Conservation (phyloP, 2,329 filamentous ascomycete species). For the Didymella glomerata region DNA sequence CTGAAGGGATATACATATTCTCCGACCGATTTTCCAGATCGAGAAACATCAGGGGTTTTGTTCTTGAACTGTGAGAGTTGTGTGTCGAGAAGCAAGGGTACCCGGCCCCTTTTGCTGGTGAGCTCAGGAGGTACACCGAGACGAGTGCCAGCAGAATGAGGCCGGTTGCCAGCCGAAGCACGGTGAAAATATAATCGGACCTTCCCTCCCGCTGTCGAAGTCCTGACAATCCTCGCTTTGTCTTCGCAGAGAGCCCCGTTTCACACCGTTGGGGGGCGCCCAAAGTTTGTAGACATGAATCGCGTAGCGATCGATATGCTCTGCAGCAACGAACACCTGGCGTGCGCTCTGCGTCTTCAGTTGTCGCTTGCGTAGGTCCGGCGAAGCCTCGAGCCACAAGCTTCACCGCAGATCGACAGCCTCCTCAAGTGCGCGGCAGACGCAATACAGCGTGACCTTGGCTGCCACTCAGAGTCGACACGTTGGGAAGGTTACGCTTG, state of each 20-base stretch:
- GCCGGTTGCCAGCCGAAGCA: constrained; percentile 8
- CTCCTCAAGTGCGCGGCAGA: not conserved
- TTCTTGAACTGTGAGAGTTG: not conserved
- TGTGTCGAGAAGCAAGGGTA: not conserved
- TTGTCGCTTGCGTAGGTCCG: not conserved
- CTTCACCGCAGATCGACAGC: constrained; percentile 2
- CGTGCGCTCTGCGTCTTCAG: not conserved
- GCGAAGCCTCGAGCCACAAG: not conserved
- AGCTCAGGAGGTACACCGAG: not conserved
- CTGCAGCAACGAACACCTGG: not conserved
- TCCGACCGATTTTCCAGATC: not conserved
- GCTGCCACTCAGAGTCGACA: not conserved
- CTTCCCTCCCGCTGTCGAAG: constrained; percentile 3
- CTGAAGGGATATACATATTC: not conserved
- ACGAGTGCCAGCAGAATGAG: constrained; percentile 8
- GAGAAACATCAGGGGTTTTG: not conserved
- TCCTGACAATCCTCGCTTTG: not conserved
- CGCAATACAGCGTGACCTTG: not conserved
- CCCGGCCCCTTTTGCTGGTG: constrained; percentile 2
- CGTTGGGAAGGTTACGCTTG: constrained; percentile 11
- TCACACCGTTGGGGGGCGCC: not conserved
- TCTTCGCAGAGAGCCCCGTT: not conserved
- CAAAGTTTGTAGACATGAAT: not conserved
- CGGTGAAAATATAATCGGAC: constrained; percentile 10
- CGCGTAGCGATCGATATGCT: not conserved